phyloP scores from a whole-genome alignment of 768 basidiomycete genomes.

The Collybiopsis luxurians region DNA sequence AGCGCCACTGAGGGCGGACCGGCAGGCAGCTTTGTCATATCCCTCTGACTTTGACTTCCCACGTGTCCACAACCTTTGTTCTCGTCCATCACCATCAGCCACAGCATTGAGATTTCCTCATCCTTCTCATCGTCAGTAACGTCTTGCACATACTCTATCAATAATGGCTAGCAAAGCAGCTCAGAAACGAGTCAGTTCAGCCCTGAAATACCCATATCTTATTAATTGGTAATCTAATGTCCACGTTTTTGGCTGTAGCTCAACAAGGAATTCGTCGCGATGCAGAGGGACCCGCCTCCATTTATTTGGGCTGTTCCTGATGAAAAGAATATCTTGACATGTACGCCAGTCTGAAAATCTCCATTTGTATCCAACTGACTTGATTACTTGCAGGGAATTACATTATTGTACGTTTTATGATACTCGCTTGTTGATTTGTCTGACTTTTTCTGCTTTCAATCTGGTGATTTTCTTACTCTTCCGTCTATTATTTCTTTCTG shows the following conservation, averaged over 20 bases:
- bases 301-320: conserved; percentile 95
- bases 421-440: not conserved
- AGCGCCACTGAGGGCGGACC: too few relatives aligned
- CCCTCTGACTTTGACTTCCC: too few relatives aligned
- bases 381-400: conserved; percentile 72
- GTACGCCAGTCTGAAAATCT: conserved; percentile 47
- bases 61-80: too few relatives aligned
- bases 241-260: conserved; percentile 42
- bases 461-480: too few relatives aligned
- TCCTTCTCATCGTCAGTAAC: not conserved
- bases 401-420: conserved; percentile 65
- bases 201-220: not conserved
- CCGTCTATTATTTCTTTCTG: too few relatives aligned
- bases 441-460: conserved; percentile 7
- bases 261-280: conserved; percentile 83
- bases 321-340: conserved; percentile 96
- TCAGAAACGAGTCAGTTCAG: conserved; percentile 66
- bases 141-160: not conserved
- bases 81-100: not conserved
- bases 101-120: not conserved
- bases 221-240: not conserved
- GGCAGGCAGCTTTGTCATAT: too few relatives aligned
- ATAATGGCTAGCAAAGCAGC: conserved; percentile 84
- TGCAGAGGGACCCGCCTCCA: conserved; percentile 93
- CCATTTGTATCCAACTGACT: not conserved